These are phyloP conservation scores for Zymoseptoria passerinii DNA, from an alignment of 2,329 filamentous ascomycete genomes.

Conservation along the genomic window DNA sequence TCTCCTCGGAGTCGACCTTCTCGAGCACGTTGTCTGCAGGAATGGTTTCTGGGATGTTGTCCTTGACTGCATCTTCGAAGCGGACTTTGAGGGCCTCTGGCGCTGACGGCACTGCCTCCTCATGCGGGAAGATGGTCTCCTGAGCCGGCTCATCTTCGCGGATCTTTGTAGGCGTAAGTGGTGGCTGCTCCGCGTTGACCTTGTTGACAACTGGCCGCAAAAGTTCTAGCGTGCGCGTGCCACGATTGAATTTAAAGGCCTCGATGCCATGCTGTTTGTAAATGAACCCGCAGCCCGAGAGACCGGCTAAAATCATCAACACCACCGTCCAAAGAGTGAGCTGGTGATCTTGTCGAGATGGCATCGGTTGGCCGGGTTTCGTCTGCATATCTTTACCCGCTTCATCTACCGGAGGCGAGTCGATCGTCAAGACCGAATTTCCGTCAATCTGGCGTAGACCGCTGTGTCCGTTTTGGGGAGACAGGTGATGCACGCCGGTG, in stretches of 20 bases:
- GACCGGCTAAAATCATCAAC: not conserved
- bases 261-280: slow-evolving; percentile 4
- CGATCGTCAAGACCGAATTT: slow-evolving; percentile 10
- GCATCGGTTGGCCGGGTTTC: not conserved
- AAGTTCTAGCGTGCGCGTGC: not conserved
- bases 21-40: not conserved
- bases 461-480: slow-evolving; percentile 1
- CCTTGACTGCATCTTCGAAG: slow-evolving; percentile 9
- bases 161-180: slow-evolving; percentile 12
- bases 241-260: not conserved
- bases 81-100: slow-evolving; percentile 9
- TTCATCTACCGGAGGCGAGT: slow-evolving; percentile 9
- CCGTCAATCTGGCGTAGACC: slow-evolving; percentile 11
- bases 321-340: not conserved
- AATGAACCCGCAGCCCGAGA: not conserved
- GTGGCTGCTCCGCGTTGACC: not conserved
- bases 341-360: not conserved
- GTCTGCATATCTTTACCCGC: not conserved
- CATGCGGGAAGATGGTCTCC: slow-evolving; percentile 29
- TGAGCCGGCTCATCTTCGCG: slow-evolving; percentile 29
- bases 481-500: slow-evolving; percentile 26
- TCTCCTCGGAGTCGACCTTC: slow-evolving; percentile 1
- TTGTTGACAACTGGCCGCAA: not conserved
- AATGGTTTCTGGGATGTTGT: not conserved
- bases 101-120: slow-evolving; percentile 1